Evolutionary conservation across 345 rosid genomes (phyloP).

Genomic region (Combretum micranthum): DNA sequence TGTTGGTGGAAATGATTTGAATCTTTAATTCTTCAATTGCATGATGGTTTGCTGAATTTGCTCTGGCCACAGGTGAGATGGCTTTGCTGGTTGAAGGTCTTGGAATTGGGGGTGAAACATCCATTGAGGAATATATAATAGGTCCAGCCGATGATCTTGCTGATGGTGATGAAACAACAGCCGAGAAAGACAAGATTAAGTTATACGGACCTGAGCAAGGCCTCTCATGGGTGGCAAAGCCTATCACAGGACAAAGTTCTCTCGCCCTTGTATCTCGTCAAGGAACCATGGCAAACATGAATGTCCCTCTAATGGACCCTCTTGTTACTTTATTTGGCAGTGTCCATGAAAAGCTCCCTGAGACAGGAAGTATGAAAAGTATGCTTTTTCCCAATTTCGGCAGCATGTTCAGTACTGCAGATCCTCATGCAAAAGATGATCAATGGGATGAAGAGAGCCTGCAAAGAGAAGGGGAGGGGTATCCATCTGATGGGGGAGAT

Average conservation of each 20-base stretch:
- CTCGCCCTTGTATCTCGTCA: slow-evolving; percentile 63
- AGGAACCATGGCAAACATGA: slow-evolving; percentile 72
- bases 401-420: slow-evolving; percentile 82
- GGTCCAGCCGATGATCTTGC: slow-evolving; percentile 63
- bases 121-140: slow-evolving; percentile 81
- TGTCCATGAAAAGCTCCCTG: slow-evolving; percentile 84
- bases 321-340: slow-evolving; percentile 85
- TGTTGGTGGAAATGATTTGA: no score
- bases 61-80: slow-evolving; percentile 68
- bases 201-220: slow-evolving; percentile 76
- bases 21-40: no score
- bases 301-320: slow-evolving; percentile 73
- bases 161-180: slow-evolving; percentile 40
- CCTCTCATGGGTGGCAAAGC: slow-evolving; percentile 83
- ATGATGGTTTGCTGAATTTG: no score
- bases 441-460: slow-evolving; percentile 91
- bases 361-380: slow-evolving; percentile 68
- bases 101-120: slow-evolving; percentile 83
- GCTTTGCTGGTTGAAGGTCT: slow-evolving; percentile 95
- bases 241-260: slow-evolving; percentile 77
- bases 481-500: slow-evolving; percentile 47
- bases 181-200: slow-evolving; percentile 60
- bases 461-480: slow-evolving; percentile 54
- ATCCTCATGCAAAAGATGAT: slow-evolving; percentile 45
- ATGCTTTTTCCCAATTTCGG: slow-evolving; percentile 77